These are phyloP conservation scores for Epichloe scottii DNA, from an alignment of 2,329 filamentous ascomycete genomes.

Conservation along the genomic window DNA sequence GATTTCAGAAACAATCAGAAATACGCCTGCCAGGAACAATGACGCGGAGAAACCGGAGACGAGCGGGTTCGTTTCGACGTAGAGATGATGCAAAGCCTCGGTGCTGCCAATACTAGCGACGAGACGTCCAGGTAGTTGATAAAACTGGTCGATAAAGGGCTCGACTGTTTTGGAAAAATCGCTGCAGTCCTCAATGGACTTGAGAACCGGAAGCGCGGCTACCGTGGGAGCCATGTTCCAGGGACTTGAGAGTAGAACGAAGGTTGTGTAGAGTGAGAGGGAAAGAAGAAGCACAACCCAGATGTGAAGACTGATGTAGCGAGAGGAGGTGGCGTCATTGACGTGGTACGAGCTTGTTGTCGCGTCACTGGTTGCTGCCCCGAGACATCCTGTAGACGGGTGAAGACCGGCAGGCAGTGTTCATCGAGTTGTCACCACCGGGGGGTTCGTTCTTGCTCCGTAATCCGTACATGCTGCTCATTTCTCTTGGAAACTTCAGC, in stretches of 20 bases:
- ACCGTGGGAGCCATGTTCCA: conserved; percentile 26
- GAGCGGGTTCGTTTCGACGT: conserved; percentile 76
- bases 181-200: conserved; percentile 59
- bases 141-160: conserved; percentile 61
- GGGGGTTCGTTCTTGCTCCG: too few species aligned
- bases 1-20: conserved; percentile 66
- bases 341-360: too few species aligned
- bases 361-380: too few species aligned
- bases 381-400: too few species aligned
- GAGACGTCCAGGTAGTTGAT: conserved; percentile 54
- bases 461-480: too few species aligned
- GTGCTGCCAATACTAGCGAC: conserved; percentile 46
- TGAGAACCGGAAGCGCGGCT: conserved; percentile 56
- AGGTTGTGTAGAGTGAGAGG: not conserved
- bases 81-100: conserved; percentile 55
- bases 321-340: too few species aligned
- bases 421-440: too few species aligned
- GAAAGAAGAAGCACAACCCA: too few species aligned
- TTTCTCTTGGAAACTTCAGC: too few species aligned
- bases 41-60: conserved; percentile 63
- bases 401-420: too few species aligned
- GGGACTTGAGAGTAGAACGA: not conserved
- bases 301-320: too few species aligned
- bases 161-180: conserved; percentile 63
- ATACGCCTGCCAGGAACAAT: conserved; percentile 55